A percentile compares a stretch with the other conserved stretches of the same genome.
Evolutionary conservation across 176 grass and related monocot genomes (phyloP).

Genomic region (maize (Zea mays)): Zm-B73-REFERENCE-NAM-5.0 NC_050096.1:39329501-39330000

Average conservation of each 20-base stretch:
- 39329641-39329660: no score
- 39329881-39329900: slow-evolving; percentile 10
- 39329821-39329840: neutral
- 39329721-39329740: neutral
- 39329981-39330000: slow-evolving; percentile 9
- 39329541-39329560: no score
- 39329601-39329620: no score
- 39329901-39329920: neutral
- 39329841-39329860: neutral
- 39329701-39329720: neutral
- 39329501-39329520: no score
- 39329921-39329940: neutral
- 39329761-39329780: neutral
- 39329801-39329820: neutral
- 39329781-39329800: neutral
- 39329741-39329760: neutral
- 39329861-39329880: neutral
- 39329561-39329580: no score
- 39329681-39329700: no score
- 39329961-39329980: neutral
- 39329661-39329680: no score
- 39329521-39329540: no score
- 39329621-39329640: no score
- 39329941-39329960: neutral
- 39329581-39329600: no score